Base-by-base conservation (phyloP, 2,329 filamentous ascomycete species). In the Penicillium sp. region DNA sequence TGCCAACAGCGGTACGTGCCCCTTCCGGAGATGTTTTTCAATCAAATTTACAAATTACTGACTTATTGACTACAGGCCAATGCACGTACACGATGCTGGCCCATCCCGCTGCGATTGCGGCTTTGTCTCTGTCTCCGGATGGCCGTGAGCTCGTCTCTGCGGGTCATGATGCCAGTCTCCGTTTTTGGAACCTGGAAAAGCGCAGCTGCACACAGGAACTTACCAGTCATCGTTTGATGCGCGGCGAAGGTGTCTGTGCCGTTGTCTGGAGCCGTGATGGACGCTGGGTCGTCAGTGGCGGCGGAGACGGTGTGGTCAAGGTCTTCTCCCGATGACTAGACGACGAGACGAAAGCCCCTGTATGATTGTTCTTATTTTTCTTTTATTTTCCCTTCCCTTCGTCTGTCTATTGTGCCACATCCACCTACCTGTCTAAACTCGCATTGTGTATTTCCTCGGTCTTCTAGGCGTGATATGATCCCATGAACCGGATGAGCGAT, bases 1-100 rank as follows among this genome's bases (percentile, higher is more conserved):
- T 80, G 94, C 94, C 59, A 97, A 99, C 71, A 96, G 91, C 77
- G 94, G 94, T 97, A 88, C 76, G 90, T 85, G 31, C 36, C 42
- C 23, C 6, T 23, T 14, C 18, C 6, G 14, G 28, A 42, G 24
- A 8, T 29, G 14, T 33, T 18, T 5, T 43, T 19, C n/a, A 5
- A 28, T 28, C n/a, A 40, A 19, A 24, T 23, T 45, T n/a, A 13
- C 5, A 7, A 21, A 4, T 31, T 31, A 31, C 60, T 67, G 56
- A 69, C 61, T 51, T 56, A 52, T 57, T 10, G 28, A 45, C 18
- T 11, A 49, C 11, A 97, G 94, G 94, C 53, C 94, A 99, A 91
- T 97, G 92, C 77, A 97, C 94, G 60, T 99, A 99, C 76, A 95
- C 90, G 68, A 99, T 99, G 94, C 86, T 97, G 55, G 94, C 94